Evolutionary conservation across 495 filamentous ascomycete species (phyloP).

Genomic region (Penicillium manginii): DNA sequence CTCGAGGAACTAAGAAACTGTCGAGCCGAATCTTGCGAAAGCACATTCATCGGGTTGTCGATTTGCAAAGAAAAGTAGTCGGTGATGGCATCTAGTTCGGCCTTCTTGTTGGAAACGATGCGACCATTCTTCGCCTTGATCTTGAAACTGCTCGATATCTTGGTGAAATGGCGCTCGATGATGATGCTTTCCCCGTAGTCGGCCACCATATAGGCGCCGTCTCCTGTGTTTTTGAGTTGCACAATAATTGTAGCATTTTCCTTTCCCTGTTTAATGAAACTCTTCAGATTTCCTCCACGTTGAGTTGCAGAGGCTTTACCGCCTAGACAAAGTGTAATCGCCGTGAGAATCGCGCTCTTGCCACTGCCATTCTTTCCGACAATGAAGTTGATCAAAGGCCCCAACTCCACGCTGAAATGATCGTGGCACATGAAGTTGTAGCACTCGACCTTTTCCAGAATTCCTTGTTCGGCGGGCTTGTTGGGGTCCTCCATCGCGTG

Average conservation of each 20-base stretch:
- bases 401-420: constrained; percentile 76
- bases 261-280: constrained; percentile 87
- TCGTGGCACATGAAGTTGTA: constrained; percentile 95
- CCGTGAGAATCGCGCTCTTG: constrained; percentile 97
- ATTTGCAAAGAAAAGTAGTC: constrained; percentile 94
- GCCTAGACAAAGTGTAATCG: constrained; percentile 89
- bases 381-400: constrained; percentile 95
- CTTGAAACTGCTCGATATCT: constrained; percentile 79
- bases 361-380: constrained; percentile 97
- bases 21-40: constrained; percentile 93
- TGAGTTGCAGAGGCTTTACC: constrained; percentile 96
- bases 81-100: constrained; percentile 88
- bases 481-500: constrained; percentile 63
- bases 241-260: constrained; percentile 70
- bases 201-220: constrained; percentile 81
- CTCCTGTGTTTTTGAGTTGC: constrained; percentile 85
- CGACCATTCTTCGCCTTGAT: constrained; percentile 74
- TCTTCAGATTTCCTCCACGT: constrained; percentile 87
- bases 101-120: constrained; percentile 78
- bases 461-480: constrained; percentile 76
- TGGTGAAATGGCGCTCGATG: constrained; percentile 86
- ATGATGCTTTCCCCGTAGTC: constrained; percentile 84
- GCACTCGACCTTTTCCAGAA: constrained; percentile 81
- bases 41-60: constrained; percentile 96
- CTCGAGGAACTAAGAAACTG: constrained; percentile 88